A percentile compares a stretch with the other conserved stretches of the same genome.
These are phyloP conservation scores for Chaetomium sp. DNA, from an alignment of 2,329 filamentous ascomycete genomes.

Conservation along the genomic window DNA sequence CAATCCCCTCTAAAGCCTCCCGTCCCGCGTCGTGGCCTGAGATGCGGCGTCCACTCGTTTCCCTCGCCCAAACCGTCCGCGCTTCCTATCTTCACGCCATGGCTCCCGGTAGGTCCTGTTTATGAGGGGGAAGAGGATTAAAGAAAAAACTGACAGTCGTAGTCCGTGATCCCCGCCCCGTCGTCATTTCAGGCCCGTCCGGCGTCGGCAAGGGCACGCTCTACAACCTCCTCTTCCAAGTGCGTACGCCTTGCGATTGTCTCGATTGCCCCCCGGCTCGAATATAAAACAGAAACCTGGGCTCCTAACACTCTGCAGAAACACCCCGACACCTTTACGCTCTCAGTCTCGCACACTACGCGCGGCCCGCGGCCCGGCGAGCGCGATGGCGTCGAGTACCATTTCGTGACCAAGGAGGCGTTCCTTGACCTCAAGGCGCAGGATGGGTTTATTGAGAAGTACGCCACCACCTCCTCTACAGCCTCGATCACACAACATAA, in stretches of 20 bases:
- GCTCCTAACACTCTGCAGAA: slow-evolving; percentile 32
- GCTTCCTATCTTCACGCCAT: slow-evolving; percentile 12
- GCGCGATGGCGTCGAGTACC: slow-evolving; percentile 70
- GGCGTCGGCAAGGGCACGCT: slow-evolving; percentile 79
- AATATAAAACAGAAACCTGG: too few relatives aligned
- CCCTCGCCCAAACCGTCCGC: slow-evolving; percentile 12
- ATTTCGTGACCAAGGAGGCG: slow-evolving; percentile 61
- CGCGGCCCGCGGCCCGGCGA: slow-evolving; percentile 70
- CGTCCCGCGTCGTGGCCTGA: background rate
- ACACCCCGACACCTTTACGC: slow-evolving; percentile 45
- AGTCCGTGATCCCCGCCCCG: slow-evolving; percentile 48
- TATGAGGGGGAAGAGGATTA: too few relatives aligned
- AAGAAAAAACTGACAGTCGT: background rate
- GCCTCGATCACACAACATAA: too few relatives aligned
- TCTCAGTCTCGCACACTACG: slow-evolving; percentile 70
- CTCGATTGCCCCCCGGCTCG: too few relatives aligned
- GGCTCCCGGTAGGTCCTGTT: slow-evolving; percentile 20
- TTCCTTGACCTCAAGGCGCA: slow-evolving; percentile 64
- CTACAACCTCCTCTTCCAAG: slow-evolving; percentile 60
- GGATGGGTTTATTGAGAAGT: slow-evolving; percentile 69
- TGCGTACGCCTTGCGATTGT: background rate
- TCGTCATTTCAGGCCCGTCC: slow-evolving; percentile 74
- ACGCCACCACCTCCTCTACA: slow-evolving; percentile 11
- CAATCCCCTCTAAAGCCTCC: too few relatives aligned
- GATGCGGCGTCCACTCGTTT: slow-evolving; percentile 14